Percentiles rank a stretch among this genome's conserved stretches.
Conservation (phyloP, 202 grass and related monocot genomes). For the Schoenoplectus tabernaemontani region DNA sequence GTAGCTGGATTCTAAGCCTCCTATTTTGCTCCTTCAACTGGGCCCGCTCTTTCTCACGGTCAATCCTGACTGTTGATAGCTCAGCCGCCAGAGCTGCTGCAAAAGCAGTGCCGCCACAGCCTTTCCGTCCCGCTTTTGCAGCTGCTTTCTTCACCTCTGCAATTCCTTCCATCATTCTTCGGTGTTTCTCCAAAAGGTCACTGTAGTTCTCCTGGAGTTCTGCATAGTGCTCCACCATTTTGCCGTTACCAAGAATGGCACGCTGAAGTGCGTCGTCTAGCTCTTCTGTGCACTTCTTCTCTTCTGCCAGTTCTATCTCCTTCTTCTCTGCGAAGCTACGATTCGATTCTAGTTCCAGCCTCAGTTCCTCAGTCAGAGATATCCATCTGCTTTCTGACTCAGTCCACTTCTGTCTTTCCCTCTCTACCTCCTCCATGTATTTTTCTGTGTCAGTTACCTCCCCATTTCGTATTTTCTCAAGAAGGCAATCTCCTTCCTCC, state of each 20-base stretch:
- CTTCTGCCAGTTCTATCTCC: constrained; percentile 55
- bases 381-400: constrained; percentile 99
- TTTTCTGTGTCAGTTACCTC: constrained; percentile 20
- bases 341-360: constrained; percentile 77
- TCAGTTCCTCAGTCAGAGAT: constrained; percentile 72
- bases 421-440: constrained; percentile 54
- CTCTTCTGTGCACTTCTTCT: constrained; percentile 83
- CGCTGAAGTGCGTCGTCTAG: constrained; percentile 81
- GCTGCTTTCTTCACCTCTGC: constrained; percentile 80
- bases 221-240: constrained; percentile 82
- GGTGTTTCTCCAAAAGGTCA: constrained; percentile 67
- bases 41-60: constrained; percentile 73
- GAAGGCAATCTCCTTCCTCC: constrained; percentile 44
- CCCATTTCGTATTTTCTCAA: constrained; percentile 73
- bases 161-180: constrained; percentile 76
- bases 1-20: constrained; percentile 81
- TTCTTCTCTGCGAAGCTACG: constrained; percentile 76
- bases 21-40: constrained; percentile 93
- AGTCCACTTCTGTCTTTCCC: constrained; percentile 79
- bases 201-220: constrained; percentile 89
- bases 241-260: constrained; percentile 79
- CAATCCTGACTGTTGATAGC: constrained; percentile 80
- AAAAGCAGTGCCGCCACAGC: constrained; percentile 59
- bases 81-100: constrained; percentile 88
- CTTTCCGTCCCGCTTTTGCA: constrained; percentile 70